Conservation (phyloP, 208 protist genomes). For the Trypanosoma brucei region DNA sequence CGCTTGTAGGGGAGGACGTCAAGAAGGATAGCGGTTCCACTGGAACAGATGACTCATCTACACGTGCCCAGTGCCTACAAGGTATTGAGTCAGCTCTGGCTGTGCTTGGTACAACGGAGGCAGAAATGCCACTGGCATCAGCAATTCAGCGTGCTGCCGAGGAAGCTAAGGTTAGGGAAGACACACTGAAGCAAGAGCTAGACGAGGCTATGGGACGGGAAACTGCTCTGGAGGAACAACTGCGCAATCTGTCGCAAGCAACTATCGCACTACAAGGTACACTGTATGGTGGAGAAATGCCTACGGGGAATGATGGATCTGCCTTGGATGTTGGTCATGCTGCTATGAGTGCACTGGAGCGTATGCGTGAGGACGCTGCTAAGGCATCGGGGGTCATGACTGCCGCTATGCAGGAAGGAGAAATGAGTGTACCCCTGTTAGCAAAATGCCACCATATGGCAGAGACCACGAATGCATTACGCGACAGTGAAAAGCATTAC, state of each 20-base stretch:
- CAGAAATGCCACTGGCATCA: constrained; percentile 13
- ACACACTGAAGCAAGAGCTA: constrained; percentile 2
- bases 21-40: background rate
- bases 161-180: constrained; percentile 7
- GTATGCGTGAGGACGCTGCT: too few relatives aligned
- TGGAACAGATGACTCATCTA: constrained; percentile 18
- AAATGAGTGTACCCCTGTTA: too few relatives aligned
- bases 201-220: constrained; percentile 8
- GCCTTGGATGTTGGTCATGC: too few relatives aligned
- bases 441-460: background rate
- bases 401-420: too few relatives aligned
- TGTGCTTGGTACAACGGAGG: constrained; percentile 18
- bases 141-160: constrained; percentile 18
- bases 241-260: constrained; percentile 5
- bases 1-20: background rate
- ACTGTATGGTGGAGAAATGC: too few relatives aligned
- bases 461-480: constrained; percentile 1
- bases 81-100: constrained; percentile 28
- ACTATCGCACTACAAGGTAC: too few relatives aligned
- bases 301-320: too few relatives aligned
- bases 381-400: too few relatives aligned
- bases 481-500: too few relatives aligned
- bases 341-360: too few relatives aligned
- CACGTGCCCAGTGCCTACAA: constrained; percentile 27
- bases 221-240: constrained; percentile 8